Evolutionary conservation across 805 yeast genomes (phyloP), one percentile per base, ranked within the genome.

Genomic region (Zygotorulaspora danielsina): DNA sequence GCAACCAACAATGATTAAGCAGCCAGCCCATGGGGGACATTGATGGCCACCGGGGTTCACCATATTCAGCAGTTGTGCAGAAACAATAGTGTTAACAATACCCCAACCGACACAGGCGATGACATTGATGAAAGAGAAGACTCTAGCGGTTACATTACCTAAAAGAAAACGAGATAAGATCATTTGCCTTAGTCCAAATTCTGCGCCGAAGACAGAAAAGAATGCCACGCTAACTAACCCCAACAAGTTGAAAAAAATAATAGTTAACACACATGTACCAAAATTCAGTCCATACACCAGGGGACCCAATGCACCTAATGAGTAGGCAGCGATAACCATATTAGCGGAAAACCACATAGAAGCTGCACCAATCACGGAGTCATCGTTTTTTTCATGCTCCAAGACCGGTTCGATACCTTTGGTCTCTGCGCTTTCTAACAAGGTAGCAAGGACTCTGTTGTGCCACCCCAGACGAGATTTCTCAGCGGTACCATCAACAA

Each of bases 31-130:
- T 25, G 90, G 84, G 28, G 96, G 96, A 48, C 84, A 69, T 45
- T 67, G 47, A 44, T 63, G 66, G 10, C 53, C 42, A 17, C 69
- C 71, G 39, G 66, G 67, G 67, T 85, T 85, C 42, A 88, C 82
- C 59, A 83, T 78, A 64, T 79, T 78, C 45, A 88, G 69, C 50
- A 88, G 67, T 63, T 86, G 94, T 13, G 95, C 96, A 22, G 93
- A 78, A 20, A 86, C 83, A 78, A 88, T 84, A 45, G 84, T 84
- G 64, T 88, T 89, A 32, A 86, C 90, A 11, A 95, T 85, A 63
- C 93, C 84, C 96, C 96, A 88, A 52, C 97, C 96, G 41, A 88
- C 76, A 73, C 95, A 85, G 19, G 95, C 88, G 50, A 89, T 62
- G 54, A 80, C 76, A 57, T 87, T 87, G 57, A 89, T 70, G 29